These are phyloP conservation scores for Evansstolkia leycettana DNA, from an alignment of 495 filamentous ascomycete species.

Conservation along the genomic window DNA sequence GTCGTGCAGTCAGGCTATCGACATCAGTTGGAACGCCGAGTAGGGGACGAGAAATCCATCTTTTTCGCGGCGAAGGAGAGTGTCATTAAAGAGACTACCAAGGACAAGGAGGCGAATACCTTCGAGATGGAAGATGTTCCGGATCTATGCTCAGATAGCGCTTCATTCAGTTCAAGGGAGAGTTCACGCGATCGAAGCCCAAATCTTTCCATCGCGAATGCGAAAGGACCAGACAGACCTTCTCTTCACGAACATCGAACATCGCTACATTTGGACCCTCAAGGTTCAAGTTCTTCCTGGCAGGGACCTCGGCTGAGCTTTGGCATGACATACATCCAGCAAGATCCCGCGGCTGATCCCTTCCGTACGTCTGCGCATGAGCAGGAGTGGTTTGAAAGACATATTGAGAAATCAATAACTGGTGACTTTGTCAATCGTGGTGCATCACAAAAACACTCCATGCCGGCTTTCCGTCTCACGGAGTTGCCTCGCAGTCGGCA, in stretches of 20 bases:
- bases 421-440: too few relatives aligned
- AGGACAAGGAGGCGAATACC: conserved; percentile 1
- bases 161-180: background rate
- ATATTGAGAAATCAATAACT: too few relatives aligned
- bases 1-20: conserved; percentile 59
- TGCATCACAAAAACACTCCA: too few relatives aligned
- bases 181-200: background rate
- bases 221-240: too few relatives aligned
- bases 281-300: background rate
- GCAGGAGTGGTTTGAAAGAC: too few relatives aligned
- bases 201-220: too few relatives aligned
- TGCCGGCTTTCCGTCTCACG: too few relatives aligned
- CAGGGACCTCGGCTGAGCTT: background rate
- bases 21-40: conserved; percentile 25
- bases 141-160: conserved; percentile 2
- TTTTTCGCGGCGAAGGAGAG: background rate
- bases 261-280: background rate
- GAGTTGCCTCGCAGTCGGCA: too few relatives aligned
- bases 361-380: background rate
- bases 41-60: conserved; percentile 11
- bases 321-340: background rate
- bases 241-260: background rate
- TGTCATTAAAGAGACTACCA: background rate
- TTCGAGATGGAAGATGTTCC: background rate
- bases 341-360: background rate